Conservation (phyloP, 2,329 filamentous ascomycete genomes). For the Microsporum audouinii region DNA sequence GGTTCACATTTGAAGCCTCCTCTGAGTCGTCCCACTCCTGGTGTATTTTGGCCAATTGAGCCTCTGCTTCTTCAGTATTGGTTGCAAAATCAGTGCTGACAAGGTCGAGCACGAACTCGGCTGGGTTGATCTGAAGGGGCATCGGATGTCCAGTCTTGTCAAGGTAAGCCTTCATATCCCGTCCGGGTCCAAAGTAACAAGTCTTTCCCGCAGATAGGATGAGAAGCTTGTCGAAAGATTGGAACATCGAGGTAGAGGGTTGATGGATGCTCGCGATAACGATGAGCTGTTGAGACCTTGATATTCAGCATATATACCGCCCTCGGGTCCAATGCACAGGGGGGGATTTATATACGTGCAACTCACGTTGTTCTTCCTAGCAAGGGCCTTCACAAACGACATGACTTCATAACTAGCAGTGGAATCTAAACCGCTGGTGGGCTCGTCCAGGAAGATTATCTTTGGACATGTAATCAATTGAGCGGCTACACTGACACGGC, state of each 20-base stretch:
- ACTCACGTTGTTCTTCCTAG: constrained; percentile 52
- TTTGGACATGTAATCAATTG: constrained; percentile 71
- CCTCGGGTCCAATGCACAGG: neutral
- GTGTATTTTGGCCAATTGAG: constrained; percentile 45
- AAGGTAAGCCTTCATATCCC: constrained; percentile 52
- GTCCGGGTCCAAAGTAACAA: constrained; percentile 60
- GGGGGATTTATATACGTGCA: neutral
- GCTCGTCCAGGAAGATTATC: constrained; percentile 73
- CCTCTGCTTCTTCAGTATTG: constrained; percentile 35
- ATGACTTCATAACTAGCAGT: constrained; percentile 66
- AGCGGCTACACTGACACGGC: constrained; percentile 65
- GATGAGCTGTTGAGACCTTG: constrained; percentile 45
- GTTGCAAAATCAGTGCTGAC: constrained; percentile 64
- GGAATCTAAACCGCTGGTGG: constrained; percentile 73
- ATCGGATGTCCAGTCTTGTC: constrained; percentile 48
- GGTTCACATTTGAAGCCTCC: constrained; percentile 25
- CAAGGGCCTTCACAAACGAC: constrained; percentile 56
- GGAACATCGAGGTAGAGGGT: constrained; percentile 66
- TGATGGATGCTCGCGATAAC: constrained; percentile 78
- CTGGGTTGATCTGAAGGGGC: constrained; percentile 62
- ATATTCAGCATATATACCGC: neutral
- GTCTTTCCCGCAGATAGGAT: constrained; percentile 60
- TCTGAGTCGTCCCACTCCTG: constrained; percentile 44
- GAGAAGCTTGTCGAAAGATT: constrained; percentile 67
- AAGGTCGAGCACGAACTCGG: constrained; percentile 67